A percentile compares a stretch with the other conserved stretches of the same genome.
These are phyloP conservation scores for Annulohypoxylon maeteangense DNA, from an alignment of 495 filamentous ascomycete genomes.

Conservation along the genomic window DNA sequence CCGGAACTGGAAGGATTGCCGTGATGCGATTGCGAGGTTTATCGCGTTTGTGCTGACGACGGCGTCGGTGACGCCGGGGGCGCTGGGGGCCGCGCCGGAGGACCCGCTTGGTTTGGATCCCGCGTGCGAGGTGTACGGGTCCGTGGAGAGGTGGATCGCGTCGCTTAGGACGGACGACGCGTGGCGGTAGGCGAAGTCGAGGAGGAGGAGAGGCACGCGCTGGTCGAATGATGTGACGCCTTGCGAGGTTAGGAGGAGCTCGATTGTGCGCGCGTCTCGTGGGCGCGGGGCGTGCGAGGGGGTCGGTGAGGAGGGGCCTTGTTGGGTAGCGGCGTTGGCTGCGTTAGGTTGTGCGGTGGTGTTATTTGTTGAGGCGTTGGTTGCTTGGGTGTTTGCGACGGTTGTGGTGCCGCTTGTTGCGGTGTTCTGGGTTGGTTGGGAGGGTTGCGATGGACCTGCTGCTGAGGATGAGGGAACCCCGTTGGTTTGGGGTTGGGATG, in stretches of 20 bases:
- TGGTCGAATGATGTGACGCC: slow-evolving; percentile 92
- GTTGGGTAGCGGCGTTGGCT: slow-evolving; percentile 1
- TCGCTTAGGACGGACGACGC: slow-evolving; percentile 72
- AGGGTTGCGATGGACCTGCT: slow-evolving; percentile 47
- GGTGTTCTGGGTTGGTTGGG: slow-evolving; percentile 49
- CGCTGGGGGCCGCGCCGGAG: slow-evolving; percentile 57
- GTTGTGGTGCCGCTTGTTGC: slow-evolving; percentile 40
- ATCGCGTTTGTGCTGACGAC: slow-evolving; percentile 58
- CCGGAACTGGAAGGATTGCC: slow-evolving; percentile 63
- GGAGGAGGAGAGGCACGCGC: slow-evolving; percentile 90
- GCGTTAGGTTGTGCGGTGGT: slow-evolving; percentile 29
- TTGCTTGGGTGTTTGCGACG: slow-evolving; percentile 49
- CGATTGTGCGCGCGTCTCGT: slow-evolving; percentile 89
- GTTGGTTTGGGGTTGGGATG: slow-evolving; percentile 54
- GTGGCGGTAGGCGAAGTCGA: slow-evolving; percentile 96
- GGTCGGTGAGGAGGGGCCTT: slow-evolving; percentile 46
- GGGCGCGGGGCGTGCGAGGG: slow-evolving; percentile 70
- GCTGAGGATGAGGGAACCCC: slow-evolving; percentile 50
- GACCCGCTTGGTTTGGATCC: slow-evolving; percentile 59
- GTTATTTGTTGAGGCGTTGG: slow-evolving; percentile 46
- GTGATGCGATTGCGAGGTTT: slow-evolving; percentile 60
- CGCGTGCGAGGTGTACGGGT: slow-evolving; percentile 68
- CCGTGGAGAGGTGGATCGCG: slow-evolving; percentile 69
- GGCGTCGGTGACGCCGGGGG: slow-evolving; percentile 55
- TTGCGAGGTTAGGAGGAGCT: slow-evolving; percentile 86